These are phyloP conservation scores for Lactuca sativa DNA, from an alignment of 129 eudicot genomes.

Conservation along the genomic window DNA sequence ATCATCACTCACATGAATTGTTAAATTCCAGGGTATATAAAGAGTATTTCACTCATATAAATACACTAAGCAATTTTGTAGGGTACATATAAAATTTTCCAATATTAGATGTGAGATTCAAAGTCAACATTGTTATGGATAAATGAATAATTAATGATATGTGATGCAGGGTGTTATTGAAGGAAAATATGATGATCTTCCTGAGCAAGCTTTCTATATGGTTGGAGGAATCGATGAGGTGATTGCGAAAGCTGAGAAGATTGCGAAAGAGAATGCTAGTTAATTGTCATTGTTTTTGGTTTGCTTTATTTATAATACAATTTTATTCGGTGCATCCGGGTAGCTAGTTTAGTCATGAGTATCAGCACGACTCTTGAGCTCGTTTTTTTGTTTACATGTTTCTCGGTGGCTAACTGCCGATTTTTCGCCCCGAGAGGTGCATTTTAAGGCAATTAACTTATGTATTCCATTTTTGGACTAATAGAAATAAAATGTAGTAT, in stretches of 20 bases:
- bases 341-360: not conserved
- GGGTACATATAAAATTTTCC: no score
- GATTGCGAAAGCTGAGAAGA: slow-evolving; percentile 85
- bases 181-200: slow-evolving; percentile 85
- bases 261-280: slow-evolving; percentile 62
- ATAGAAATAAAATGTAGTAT: slow-evolving; percentile 30
- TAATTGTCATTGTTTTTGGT: slow-evolving; percentile 8
- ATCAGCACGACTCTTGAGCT: slow-evolving; percentile 24
- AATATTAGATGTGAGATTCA: no score
- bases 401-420: slow-evolving; percentile 23
- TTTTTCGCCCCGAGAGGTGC: slow-evolving; percentile 26
- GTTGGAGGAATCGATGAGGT: slow-evolving; percentile 97
- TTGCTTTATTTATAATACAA: slow-evolving; percentile 4
- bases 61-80: no score
- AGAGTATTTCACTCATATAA: no score
- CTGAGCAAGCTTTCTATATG: slow-evolving; percentile 93
- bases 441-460: slow-evolving; percentile 22
- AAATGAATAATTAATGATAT: not conserved
- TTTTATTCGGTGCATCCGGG: slow-evolving; percentile 16
- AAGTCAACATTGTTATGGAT: not conserved
- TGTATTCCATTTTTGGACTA: slow-evolving; percentile 19
- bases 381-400: slow-evolving; percentile 5
- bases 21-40: no score
- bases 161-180: slow-evolving; percentile 77
- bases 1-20: no score